Evolutionary conservation across 176 grass and related monocot genomes (phyloP).

Genomic region (Carex littledalei): DNA sequence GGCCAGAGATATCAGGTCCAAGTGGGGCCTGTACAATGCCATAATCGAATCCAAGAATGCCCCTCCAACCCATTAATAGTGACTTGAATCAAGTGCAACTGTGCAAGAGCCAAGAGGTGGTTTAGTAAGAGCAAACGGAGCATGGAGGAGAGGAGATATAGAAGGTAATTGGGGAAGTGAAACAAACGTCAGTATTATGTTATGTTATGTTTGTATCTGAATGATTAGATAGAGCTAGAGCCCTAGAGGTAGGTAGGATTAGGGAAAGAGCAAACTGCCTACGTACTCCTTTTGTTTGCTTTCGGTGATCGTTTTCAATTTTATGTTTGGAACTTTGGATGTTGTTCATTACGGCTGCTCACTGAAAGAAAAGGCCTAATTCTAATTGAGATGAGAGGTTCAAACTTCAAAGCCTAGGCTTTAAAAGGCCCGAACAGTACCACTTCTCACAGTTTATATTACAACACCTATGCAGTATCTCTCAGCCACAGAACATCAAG

Average conservation of each 20-base stretch:
- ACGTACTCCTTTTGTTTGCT: neutral
- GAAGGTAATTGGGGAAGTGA: neutral
- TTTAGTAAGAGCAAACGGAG: neutral
- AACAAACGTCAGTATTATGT: neutral
- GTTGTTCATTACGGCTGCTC: neutral
- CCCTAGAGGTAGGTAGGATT: neutral
- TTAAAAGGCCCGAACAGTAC: neutral
- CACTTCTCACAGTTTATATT: too few species aligned
- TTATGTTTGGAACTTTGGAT: neutral
- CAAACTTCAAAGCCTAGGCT: too few species aligned
- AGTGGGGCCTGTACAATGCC: conserved; percentile 89
- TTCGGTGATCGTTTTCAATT: neutral
- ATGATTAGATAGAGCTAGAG: neutral
- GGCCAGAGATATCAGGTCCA: conserved; percentile 89
- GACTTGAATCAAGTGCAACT: neutral
- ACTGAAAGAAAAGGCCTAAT: neutral
- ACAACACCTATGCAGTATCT: too few species aligned
- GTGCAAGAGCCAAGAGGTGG: neutral
- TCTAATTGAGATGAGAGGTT: too few species aligned
- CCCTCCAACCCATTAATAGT: conserved; percentile 57
- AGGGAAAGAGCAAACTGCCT: neutral
- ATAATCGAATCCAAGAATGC: conserved; percentile 79
- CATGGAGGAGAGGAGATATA: neutral
- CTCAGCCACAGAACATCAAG: too few species aligned
- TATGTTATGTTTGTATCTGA: neutral